Evolutionary conservation across 768 basidiomycete genomes (phyloP), one percentile per base, ranked within the genome.

Genomic region (Exidia glandulosa): DNA sequence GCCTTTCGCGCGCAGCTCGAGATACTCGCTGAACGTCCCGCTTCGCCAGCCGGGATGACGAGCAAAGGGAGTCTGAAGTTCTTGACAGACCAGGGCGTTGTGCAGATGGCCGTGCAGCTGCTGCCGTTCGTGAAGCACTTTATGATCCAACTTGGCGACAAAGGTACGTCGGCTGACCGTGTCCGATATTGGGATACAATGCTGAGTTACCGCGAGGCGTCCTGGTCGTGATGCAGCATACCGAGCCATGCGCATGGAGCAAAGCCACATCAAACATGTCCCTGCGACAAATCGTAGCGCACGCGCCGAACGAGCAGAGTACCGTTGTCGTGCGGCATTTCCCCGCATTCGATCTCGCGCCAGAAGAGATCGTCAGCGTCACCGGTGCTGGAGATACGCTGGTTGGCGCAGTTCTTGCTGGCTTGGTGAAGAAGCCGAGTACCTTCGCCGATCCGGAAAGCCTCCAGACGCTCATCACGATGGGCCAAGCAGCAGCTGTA

Each of bases 311-410:
- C 3, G 74, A 75, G 16, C 69, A 70, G 7, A 79, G 81, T 60
- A 71, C 79, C 3, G 67, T 91, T 7, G 77, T 89, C 5, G 54
- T 94, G 32, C 83, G 84, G 45, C 88, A 94, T 68, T 92, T 87
- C 69, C 82, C 89, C 12, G 77, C 90, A 7, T 64, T 79, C 19
- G 67, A 71, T 1, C 72, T 80, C 10, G 66, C 61, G 3, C 64
- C 82, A 5, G 68, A 69, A 16, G 66, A 69, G 29, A 65, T 76
- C 10, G 72, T 86, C 25, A 94, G 86, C 64, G 90, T 91, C 9
- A 97, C 94, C 0, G 95, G 95, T 1, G 94, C 90, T 1, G 94
- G 94, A 0, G 94, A 97, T 72, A 86, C 90, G 2, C 80, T 96
- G 29, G 93, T 90, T 1, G 94, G 94, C 5, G 82, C 87, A 1